Evolutionary conservation across 2,329 filamentous ascomycete genomes (phyloP), one percentile per base, ranked within the genome.

Genomic region (Beauveria pseudobassiana): DNA sequence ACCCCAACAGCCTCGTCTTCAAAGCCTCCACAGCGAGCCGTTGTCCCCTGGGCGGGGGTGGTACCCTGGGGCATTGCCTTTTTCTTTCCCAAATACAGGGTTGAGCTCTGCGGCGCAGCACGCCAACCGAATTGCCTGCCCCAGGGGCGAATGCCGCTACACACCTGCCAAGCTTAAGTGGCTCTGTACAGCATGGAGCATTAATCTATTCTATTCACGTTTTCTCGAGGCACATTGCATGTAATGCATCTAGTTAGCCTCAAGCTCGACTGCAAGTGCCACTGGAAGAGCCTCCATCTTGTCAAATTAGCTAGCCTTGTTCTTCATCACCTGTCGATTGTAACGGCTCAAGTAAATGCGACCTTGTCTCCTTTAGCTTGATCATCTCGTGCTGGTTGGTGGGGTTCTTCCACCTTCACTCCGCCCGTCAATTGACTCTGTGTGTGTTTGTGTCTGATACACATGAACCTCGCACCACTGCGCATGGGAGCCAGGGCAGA

Each of bases 1-100:
- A 52, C 49, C 14, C 51, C 51, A 40, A 34, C 51, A 58, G 55
- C 55, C 55, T 58, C 20, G 55, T 58, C 43, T 40, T 45, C 28
- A 45, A 43, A 9, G 56, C 46, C 46, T 51, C 56, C 56, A 59
- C 56, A 51, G 22, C n/a, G 48, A 51, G 46, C 56, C 48, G 38
- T 45, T 59, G 46, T 59, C 46, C 34, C 45, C 18, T 8, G n/a
- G 12, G 34, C 5, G 34, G 34, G 34, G 43, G 20, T n/a, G 20
- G 20, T 34, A 34, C 12, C 30, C n/a, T 8, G 7, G 10, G 8
- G 20, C 10, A 9, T 14, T n/a, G 51, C 3, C 8, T 24, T 40
- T 18, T n/a, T 16, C 28, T 9, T 40, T 53, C 12, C 30, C 30
- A 40, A 40, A 12, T 51, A n/a, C n/a, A 51, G 50, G 50, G 12